Base-by-base conservation (phyloP, 2,329 filamentous ascomycete genomes). In the Stagonosporopsis vannaccii region DNA sequence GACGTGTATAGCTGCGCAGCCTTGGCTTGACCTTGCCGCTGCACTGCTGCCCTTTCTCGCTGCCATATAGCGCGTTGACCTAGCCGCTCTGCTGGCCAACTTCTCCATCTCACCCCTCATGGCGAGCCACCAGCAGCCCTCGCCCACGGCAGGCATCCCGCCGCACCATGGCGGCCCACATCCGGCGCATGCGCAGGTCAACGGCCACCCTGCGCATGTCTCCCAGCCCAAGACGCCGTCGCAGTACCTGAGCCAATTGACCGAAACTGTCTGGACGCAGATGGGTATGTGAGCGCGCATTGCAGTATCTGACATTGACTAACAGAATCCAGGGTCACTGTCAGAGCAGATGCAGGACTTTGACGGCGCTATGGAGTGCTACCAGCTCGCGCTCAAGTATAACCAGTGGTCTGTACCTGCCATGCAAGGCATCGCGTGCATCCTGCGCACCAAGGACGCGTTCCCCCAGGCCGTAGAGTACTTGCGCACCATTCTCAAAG, bases 381-480 rank as follows among this genome's bases (percentile, higher is more conserved):
- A 97, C 76, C 92, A 98, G 77, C 89, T 91, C 74, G 95, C 93
- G 37, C 84, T 98, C 59, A 85, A 87, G 65, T 91, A 93, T 75
- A 98, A 98, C 73, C 86, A 87, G 42, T 91, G 91, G 80, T 98
- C 94, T 17, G 89, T 95, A 45, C 86, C 87, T 0, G 95, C 95
- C 26, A 94, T 98, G 91, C 96, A 92, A 67, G 91, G 92, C 59
- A 97, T 98, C 63, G 95, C 93, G 56, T 87, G 91, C 75, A 95
- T 98, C 59, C 83, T 97, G 58, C 88, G 96, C 66, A 93, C 90
- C 33, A 91, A 93, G 71, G 95, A 98, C 75, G 91, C 96, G 40
- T 99, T 97, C 68, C 89, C 90, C 40, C 95, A 95, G 73, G 95
- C 95, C 1, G 90, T 97, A 48, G 94, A 98, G 71, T 98, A 94